Evolutionary conservation across 139 green algal genomes (phyloP).

Genomic region (Asterochloris erici): DNA sequence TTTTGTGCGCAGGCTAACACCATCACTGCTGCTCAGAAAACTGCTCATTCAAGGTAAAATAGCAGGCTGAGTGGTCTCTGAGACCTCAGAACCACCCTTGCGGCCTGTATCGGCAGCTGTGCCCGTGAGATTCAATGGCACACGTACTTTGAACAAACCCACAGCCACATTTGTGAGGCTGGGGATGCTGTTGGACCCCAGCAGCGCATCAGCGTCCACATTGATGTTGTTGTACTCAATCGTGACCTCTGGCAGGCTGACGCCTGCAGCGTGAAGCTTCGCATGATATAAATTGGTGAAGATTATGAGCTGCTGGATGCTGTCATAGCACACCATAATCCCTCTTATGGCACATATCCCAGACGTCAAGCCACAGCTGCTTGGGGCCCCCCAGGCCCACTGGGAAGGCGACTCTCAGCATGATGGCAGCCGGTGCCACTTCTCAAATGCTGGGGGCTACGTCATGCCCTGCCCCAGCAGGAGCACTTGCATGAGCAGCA

Average conservation of each 20-base stretch:
- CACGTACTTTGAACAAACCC: constrained; percentile 36
- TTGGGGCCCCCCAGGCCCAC: no score
- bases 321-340: no score
- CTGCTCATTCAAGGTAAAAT: no score
- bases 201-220: constrained; percentile 59
- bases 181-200: constrained; percentile 51
- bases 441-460: no score
- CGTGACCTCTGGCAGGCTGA: constrained; percentile 29
- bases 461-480: no score
- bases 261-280: background rate
- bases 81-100: background rate
- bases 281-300: no score
- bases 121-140: background rate
- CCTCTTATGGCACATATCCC: background rate
- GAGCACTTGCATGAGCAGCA: background rate
- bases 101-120: background rate
- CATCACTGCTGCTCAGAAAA: no score
- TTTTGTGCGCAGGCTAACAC: no score
- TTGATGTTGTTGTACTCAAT: constrained; percentile 64
- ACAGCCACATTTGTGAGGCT: constrained; percentile 52
- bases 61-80: background rate
- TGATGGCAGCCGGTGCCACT: no score
- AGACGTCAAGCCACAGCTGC: background rate
- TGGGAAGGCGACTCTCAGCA: no score
- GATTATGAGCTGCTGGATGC: background rate